Conservation (phyloP, 148 eudicot genomes). For the Agrostemma githago region DNA sequence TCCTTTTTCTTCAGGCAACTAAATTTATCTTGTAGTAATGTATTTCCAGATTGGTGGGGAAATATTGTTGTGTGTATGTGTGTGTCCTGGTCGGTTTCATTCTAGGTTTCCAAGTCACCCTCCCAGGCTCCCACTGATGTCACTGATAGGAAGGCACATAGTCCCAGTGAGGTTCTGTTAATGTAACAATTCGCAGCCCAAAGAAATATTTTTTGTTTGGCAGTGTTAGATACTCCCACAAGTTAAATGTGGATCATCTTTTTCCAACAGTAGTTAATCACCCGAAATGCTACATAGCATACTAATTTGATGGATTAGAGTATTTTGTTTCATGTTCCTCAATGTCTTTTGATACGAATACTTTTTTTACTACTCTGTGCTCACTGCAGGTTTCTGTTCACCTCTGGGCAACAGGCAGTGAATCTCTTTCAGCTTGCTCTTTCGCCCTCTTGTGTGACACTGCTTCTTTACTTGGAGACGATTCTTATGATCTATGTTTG, state of each 20-base stretch:
- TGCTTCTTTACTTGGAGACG: conserved; percentile 52
- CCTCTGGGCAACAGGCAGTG: conserved; percentile 79
- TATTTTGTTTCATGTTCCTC: not conserved
- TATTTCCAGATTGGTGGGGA: not conserved
- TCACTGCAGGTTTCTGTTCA: conserved; percentile 62
- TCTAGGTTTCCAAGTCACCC: not conserved
- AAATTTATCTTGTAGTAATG: not conserved
- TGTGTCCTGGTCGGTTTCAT: not conserved
- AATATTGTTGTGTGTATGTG: not conserved
- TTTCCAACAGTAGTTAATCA: not conserved
- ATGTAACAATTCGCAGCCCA: too few relatives aligned
- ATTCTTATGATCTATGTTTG: conserved; percentile 59
- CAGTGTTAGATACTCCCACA: not conserved
- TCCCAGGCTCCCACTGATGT: not conserved
- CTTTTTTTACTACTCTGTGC: conserved; percentile 10
- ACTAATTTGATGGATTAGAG: not conserved
- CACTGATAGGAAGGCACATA: not conserved
- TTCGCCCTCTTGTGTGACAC: conserved; percentile 56
- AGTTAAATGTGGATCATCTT: not conserved
- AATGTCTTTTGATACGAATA: not conserved
- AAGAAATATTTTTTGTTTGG: not conserved
- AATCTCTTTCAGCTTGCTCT: conserved; percentile 58
- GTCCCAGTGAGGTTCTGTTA: not conserved
- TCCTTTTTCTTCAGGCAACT: not conserved
- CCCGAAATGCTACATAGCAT: not conserved